Conservation (phyloP, 805 yeast species). For the Saturnispora hagleri region DNA sequence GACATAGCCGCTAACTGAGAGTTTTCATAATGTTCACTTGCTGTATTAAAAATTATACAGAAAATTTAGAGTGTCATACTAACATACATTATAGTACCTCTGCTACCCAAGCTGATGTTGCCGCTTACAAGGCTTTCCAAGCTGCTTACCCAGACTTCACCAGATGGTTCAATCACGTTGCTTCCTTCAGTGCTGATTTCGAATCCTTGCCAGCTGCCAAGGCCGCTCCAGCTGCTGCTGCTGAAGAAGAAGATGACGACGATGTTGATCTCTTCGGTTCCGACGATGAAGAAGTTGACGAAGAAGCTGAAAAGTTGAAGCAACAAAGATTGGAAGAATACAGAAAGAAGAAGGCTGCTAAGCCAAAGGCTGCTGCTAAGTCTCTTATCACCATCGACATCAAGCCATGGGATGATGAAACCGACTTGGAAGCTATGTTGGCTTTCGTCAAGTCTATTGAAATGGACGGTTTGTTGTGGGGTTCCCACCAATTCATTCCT, state of each 20-base stretch:
- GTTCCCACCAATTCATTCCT: conserved; percentile 93
- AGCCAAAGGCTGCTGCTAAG: conserved; percentile 98
- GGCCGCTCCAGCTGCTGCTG: conserved; percentile 49
- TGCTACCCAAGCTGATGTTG: conserved; percentile 93
- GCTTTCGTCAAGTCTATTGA: conserved; percentile 79
- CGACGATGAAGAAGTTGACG: conserved; percentile 90
- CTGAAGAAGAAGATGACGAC: conserved; percentile 77
- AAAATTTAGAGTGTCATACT: not conserved
- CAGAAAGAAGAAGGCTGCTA: conserved; percentile 95
- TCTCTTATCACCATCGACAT: conserved; percentile 94
- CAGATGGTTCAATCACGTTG: conserved; percentile 99
- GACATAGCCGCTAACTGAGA: conserved; percentile 17
- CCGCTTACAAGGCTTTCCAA: conserved; percentile 92
- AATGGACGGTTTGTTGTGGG: conserved; percentile 95
- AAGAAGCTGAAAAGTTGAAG: conserved; percentile 94
- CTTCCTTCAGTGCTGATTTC: conserved; percentile 84
- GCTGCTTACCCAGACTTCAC: conserved; percentile 84
- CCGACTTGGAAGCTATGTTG: conserved; percentile 82
- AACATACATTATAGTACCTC: conserved; percentile 44
- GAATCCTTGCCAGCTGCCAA: conserved; percentile 71
- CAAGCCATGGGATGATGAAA: conserved; percentile 99
- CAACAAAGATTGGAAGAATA: conserved; percentile 97
- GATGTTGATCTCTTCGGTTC: conserved; percentile 94
- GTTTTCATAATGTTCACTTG: not conserved
- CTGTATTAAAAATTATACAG: not conserved